Evolutionary conservation across 148 eudicot genomes (phyloP), one percentile per base, ranked within the genome.

Genomic region (Mesembryanthemum crystallinum): DNA sequence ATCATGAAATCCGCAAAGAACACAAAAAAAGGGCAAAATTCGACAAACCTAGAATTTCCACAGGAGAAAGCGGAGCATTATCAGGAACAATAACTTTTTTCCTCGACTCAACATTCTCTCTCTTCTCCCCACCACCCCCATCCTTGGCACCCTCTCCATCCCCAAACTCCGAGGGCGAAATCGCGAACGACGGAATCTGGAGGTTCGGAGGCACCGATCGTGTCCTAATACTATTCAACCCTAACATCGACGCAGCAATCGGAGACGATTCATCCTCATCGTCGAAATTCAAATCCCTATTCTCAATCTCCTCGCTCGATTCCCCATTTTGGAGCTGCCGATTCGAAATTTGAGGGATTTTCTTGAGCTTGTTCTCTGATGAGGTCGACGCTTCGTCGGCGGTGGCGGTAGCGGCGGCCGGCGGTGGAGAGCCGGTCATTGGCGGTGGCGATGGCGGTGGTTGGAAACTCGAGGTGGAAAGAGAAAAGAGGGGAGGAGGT

Each of bases 171-270:
- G 83, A 76, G 28, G 78, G 71, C 66, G 83, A 42, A 28, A 57
- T 78, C 18, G 64, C 76, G 37, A 75, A 69, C 6, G 83, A 77
- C 21, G 82, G 72, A 17, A 74, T 72, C 69, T 67, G 73, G 12
- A 80, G 78, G 45, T 80, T 83, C 67, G 77, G 43, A 5, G 89
- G 88, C 69, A 76, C 86, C 2, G 92, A 89, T 65, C 88, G 82
- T 15, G 94, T 89, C 58, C 97, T 79, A 37, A 89, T 91, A 70
- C 71, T 87, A 79, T 93, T 89, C 62, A 91, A 89, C 23, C 97
- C 88, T 27, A 89, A 79, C 73, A 75, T 74, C 0, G 94, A 82
- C 2, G 91, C 83, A 13, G 71, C 87, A n/a, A 89, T 77, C 0
- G 88, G 87, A 63, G 85, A 73, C 60, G 82, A 75, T 42, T 75